A percentile compares a stretch with the other conserved stretches of the same genome.
Evolutionary conservation across 208 protist species (phyloP).

Genomic region (Acanthamoeba triangularis): DNA sequence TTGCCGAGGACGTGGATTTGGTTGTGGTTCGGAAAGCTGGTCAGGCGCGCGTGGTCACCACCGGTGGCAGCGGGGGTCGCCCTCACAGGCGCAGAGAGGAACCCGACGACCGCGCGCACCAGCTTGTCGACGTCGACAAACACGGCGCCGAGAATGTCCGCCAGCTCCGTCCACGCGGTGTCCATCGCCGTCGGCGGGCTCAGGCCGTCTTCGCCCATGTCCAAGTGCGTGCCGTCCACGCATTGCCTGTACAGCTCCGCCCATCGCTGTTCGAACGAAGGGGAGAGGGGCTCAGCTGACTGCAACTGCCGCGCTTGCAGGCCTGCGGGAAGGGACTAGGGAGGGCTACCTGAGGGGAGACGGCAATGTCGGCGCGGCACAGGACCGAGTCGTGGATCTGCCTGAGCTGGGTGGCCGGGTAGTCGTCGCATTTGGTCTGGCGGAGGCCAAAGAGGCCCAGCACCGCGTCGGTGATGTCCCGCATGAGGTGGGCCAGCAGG

Average conservation of each 20-base stretch:
- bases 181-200: not conserved
- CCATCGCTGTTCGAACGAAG: not conserved
- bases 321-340: not conserved
- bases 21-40: slow-evolving; percentile 5
- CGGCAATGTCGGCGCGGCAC: not conserved
- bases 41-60: not conserved
- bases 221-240: not conserved
- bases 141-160: not conserved
- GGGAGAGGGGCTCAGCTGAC: too few species aligned
- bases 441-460: slow-evolving; percentile 40
- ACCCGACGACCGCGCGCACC: not conserved
- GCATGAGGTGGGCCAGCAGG: slow-evolving; percentile 15
- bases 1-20: slow-evolving; percentile 52
- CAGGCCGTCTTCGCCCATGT: not conserved
- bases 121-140: not conserved
- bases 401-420: not conserved
- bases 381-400: slow-evolving; percentile 23
- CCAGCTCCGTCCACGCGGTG: not conserved
- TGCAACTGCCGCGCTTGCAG: too few species aligned
- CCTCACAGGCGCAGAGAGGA: not conserved
- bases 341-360: not conserved
- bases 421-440: slow-evolving; percentile 41
- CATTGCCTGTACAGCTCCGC: not conserved
- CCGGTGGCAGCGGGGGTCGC: not conserved
- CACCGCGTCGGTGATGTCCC: slow-evolving; percentile 45